Base-by-base conservation (phyloP, 305 asterid genomes). In the Fraxinus sp. region DNA sequence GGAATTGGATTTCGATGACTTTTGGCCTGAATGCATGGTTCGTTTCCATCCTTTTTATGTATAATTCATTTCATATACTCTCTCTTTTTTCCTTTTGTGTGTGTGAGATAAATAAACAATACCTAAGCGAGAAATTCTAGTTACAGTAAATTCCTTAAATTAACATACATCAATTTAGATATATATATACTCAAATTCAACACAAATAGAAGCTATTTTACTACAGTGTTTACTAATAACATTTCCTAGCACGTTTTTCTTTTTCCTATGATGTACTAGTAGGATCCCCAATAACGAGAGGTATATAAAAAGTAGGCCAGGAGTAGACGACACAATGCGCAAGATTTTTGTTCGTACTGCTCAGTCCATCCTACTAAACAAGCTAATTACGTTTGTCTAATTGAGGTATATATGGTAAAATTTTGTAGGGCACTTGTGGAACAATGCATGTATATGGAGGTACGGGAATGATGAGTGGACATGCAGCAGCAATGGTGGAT, bases 1-100 rank as follows among this genome's bases (percentile, higher is more conserved):
- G 7, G 88, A 89, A 41, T 74, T 93, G 49, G 89, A 89, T 77
- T 84, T 91, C 52, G 62, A 55, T 2, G 90, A 85, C 9, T 87
- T 91, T 78, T 93, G 95, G 97, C 90, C 93, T 30, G 88, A 87
- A 72, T 90, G 89, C 90, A 35, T 81, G 96, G 98, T 95, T 90
- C 5, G 90, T 30, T 43, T 73, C 5, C 16, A 35, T 75, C 35
- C 3, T 26, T 75, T 62, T 41, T n/a, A 18, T n/a, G 2, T 18
- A 13, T 9, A 9, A 57, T 10, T 33, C 20, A 14, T 49, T 79
- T 18, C 18, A 20, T 39, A 22, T 37, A 14, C 8, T 37, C 3
- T 13, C 1, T 33, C 0, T 4, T 28, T 13, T 7, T n/a, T 5
- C 7, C 3, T 46, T 3, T 13, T 46, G 3, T 41, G 18, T 46